Conservation (phyloP, 306 rosid species). For the Hippophae tibetana region DNA sequence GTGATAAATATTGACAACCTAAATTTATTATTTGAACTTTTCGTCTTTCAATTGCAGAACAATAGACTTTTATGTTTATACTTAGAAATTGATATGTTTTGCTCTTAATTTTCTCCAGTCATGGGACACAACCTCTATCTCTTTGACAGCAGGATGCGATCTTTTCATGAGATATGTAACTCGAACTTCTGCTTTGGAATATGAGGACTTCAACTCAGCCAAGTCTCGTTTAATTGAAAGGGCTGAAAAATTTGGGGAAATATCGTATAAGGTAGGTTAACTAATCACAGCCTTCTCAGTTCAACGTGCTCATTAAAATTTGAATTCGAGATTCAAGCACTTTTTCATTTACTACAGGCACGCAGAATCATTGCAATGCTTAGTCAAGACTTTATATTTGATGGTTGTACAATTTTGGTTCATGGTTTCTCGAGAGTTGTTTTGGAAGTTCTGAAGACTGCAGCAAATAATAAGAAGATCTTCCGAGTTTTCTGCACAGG, state of each 20-base stretch:
- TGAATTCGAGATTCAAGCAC: not conserved
- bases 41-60: no score
- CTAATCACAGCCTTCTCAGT: not conserved
- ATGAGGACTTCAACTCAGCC: conserved; percentile 82
- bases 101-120: conserved; percentile 30
- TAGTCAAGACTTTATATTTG: conserved; percentile 81
- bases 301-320: not conserved
- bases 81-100: not conserved
- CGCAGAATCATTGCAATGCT: conserved; percentile 70
- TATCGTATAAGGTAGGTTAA: conserved; percentile 59
- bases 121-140: conserved; percentile 84
- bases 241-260: conserved; percentile 95
- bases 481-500: conserved; percentile 87
- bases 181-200: conserved; percentile 83
- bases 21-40: no score
- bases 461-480: conserved; percentile 69
- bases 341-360: conserved; percentile 43
- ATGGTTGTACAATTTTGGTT: conserved; percentile 73
- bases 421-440: conserved; percentile 95
- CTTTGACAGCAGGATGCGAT: conserved; percentile 91
- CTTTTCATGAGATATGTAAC: conserved; percentile 85
- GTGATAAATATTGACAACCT: no score
- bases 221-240: conserved; percentile 87
- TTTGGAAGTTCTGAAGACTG: conserved; percentile 65
- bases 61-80: conserved; percentile 1